Base-by-base conservation (phyloP, 768 basidiomycete genomes). In the Dentipellis sp. region DNA sequence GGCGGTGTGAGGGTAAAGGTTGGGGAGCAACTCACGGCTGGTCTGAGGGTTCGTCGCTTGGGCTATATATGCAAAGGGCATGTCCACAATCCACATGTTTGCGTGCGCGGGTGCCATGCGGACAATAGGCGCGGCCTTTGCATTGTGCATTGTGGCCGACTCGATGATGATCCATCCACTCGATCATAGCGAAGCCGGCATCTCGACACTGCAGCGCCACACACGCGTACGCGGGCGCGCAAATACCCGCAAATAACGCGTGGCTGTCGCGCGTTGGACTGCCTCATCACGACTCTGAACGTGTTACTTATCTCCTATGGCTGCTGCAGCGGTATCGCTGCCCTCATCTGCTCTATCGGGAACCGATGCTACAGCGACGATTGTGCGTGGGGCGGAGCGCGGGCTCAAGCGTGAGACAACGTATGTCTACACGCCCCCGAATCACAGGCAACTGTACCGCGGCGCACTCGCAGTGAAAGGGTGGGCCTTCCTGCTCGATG, bases 381-480 rank as follows among this genome's bases (percentile, higher is more conserved):
- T 29, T 29, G 29, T 6, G 29, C 29, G 29, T 29, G 29, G 29
- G 29, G 29, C 6, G 29, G 29, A 19, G 22, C n/a, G 47, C 23
- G 67, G 72, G 14, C 50, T 54, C 9, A 19, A 37, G 2, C 57
- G 57, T 42, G 42, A 61, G 12, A 62, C 59, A 17, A 62, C 52
- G 51, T 58, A 36, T 70, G 75, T 61, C 59, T 80, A 46, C 35
- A 45, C 59, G 2, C 53, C 62, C 4, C 58, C 63, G 0, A 58
- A 61, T 4, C 72, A 78, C 59, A 84, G 88, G 40, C 76, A 88
- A 0, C 77, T 91, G 22, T 91, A 88, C 64, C 83, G 88, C 52
- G 88, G 88, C 8, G 78, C 86, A 0, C 74, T 91, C 9, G 83
- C 86, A 1, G 67, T 90, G 0, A 84, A 86, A 6, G 88, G 88